phyloP scores from a whole-genome alignment of 2,329 filamentous ascomycete species.

The Monosporascus sp. region DNA sequence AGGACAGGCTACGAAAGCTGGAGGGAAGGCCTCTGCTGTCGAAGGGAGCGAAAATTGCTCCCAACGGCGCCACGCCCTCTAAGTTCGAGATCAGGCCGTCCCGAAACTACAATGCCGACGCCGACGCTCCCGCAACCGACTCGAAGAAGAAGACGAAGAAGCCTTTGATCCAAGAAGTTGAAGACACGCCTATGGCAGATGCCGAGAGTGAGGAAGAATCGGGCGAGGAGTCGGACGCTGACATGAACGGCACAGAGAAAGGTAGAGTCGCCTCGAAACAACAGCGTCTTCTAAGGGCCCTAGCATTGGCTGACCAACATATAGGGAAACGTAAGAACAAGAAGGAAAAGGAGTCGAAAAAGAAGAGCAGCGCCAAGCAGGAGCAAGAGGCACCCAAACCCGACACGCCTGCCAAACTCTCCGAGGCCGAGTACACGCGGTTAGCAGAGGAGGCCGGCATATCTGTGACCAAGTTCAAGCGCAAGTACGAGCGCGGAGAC shows the following conservation, averaged over 20 bases:
- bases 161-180: conserved; percentile 32
- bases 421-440: conserved; percentile 51
- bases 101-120: conserved; percentile 90
- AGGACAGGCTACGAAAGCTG: conserved; percentile 68
- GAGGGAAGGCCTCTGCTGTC: conserved; percentile 87
- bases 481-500: conserved; percentile 72
- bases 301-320: conserved; percentile 20
- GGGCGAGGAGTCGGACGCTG: conserved; percentile 31
- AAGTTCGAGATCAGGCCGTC: conserved; percentile 93
- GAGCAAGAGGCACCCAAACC: conserved; percentile 30
- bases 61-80: conserved; percentile 62
- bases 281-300: conserved; percentile 17
- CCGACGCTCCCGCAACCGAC: conserved; percentile 66
- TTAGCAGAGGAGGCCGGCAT: conserved; percentile 63
- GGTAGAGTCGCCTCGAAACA: conserved; percentile 21
- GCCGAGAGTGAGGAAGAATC: conserved; percentile 41
- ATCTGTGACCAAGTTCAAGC: conserved; percentile 70
- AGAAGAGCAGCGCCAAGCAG: conserved; percentile 38
- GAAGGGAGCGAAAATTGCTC: conserved; percentile 68
- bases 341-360: conserved; percentile 27
- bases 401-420: conserved; percentile 35
- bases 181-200: conserved; percentile 36
- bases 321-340: conserved; percentile 32
- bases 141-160: conserved; percentile 32
- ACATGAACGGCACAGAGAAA: conserved; percentile 29